Base-by-base conservation (phyloP, 73 alveolate genomes). In the Uronychia binucleata region DNA sequence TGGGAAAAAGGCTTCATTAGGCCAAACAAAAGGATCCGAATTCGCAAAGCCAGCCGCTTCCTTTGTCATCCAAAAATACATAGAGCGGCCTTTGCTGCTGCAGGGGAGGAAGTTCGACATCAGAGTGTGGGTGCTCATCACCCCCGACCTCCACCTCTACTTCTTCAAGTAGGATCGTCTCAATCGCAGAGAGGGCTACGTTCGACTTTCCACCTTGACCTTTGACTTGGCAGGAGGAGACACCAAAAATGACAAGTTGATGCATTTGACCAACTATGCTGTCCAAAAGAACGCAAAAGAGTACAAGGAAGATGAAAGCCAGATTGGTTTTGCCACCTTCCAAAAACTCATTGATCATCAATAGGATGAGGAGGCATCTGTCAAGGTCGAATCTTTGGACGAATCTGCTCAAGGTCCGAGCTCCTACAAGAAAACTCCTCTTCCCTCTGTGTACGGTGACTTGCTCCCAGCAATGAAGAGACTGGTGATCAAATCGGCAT, bases 41-140 rank as follows among this genome's bases (percentile, higher is more conserved):
- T 57, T 77, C 79, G 86, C 82, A 46, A 46, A 46, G 19, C 5
- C 67, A 46, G 19, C 67, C 78, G 93, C 0, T 84, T 84, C 26
- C n/a, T n/a, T n/a, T n/a, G 90, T 94, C 28, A 60, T 94, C 11
- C 93, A 94, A 77, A 94, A 92, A 86, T 94, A 94, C 85, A 90
- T 94, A 34, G 95, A 94, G 57, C 92, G 88, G 75, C 98, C 98
- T 14, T 74, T 94, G 1, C 91, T 94, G 46, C 88, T 92, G 58
- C 80, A 92, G 74, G 89, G 87, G 60, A 88, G 98, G 59, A 94
- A 94, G 83, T 94, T 94, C 59, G 98, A 94, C 84, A 92, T 94
- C 67, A 78, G 98, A 33, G 87, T 97, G 80, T 94, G 79, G 75
- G 95, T 91, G 26, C 77, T 94, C 83, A 86, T 94, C 29, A 90